A percentile compares a stretch with the other conserved stretches of the same genome.
phyloP scores from a whole-genome alignment of 163 green algal species.

The Chlorella variabilis region DNA sequence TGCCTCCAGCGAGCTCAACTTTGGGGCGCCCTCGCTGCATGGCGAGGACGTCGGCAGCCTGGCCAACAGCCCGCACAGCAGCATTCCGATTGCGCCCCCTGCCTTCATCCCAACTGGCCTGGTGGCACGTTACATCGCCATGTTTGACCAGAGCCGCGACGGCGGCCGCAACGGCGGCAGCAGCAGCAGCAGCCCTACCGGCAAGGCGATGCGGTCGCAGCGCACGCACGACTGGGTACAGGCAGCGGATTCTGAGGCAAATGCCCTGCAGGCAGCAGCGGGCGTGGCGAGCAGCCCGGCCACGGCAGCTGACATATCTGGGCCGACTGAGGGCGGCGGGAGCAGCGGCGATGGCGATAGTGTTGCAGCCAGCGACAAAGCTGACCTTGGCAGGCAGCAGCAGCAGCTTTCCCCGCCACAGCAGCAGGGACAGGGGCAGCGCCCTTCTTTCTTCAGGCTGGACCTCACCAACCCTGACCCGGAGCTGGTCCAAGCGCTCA shows the following conservation, averaged over 20 bases:
- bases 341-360: neutral
- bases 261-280: neutral
- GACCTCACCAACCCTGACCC: constrained; percentile 28
- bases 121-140: constrained; percentile 42
- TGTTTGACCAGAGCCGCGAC: constrained; percentile 32
- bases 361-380: neutral
- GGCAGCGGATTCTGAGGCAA: too few species aligned
- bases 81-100: neutral
- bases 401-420: neutral
- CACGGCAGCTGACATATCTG: neutral
- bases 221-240: constrained; percentile 36
- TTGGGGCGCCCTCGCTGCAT: constrained; percentile 10
- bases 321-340: neutral
- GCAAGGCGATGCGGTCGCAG: neutral
- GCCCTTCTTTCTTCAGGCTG: constrained; percentile 15
- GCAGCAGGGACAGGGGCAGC: neutral
- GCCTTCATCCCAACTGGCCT: constrained; percentile 37
- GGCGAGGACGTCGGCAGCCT: neutral
- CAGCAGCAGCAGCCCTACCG: neutral
- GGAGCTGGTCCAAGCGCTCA: neutral
- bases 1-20: neutral
- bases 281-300: neutral
- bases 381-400: neutral
- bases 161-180: neutral
- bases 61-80: neutral